phyloP scores from a whole-genome alignment of 2,329 filamentous ascomycete genomes.

The Fusarium denticulatum region DNA sequence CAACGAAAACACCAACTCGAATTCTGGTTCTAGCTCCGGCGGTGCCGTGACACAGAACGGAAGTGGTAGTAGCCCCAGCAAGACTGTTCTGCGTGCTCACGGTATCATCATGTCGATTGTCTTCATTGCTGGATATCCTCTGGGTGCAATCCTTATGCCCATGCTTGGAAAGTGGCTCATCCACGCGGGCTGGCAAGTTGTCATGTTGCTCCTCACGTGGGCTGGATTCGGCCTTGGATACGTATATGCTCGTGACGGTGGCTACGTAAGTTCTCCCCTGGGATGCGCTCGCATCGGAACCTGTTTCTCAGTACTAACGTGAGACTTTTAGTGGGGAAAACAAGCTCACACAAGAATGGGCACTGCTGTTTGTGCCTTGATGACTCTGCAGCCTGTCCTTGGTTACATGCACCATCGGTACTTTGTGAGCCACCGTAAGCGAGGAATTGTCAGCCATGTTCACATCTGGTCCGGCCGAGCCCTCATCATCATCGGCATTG shows the following conservation, averaged over 20 bases:
- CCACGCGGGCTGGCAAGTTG: slow-evolving; percentile 66
- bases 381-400: slow-evolving; percentile 67
- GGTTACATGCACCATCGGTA: slow-evolving; percentile 67
- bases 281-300: slow-evolving; percentile 1
- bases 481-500: slow-evolving; percentile 66
- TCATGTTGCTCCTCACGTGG: slow-evolving; percentile 68
- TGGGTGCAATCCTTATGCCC: slow-evolving; percentile 70
- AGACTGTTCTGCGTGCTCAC: slow-evolving; percentile 56
- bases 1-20: slow-evolving; percentile 10
- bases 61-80: slow-evolving; percentile 22
- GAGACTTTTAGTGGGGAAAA: slow-evolving; percentile 57
- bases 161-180: slow-evolving; percentile 65
- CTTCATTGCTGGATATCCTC: slow-evolving; percentile 67
- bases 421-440: slow-evolving; percentile 58
- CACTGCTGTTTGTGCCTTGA: slow-evolving; percentile 61
- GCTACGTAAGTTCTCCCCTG: slow-evolving; percentile 52
- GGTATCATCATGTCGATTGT: slow-evolving; percentile 70
- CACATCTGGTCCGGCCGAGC: slow-evolving; percentile 72
- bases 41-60: slow-evolving; percentile 23
- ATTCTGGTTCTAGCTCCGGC: slow-evolving; percentile 16
- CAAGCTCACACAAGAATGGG: slow-evolving; percentile 66
- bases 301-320: slow-evolving; percentile 28
- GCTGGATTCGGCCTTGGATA: slow-evolving; percentile 68
- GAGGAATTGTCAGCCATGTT: slow-evolving; percentile 62
- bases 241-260: slow-evolving; percentile 53